Evolutionary conservation across 2,329 filamentous ascomycete genomes (phyloP), one percentile per base, ranked within the genome.

Genomic region (Phialemonium atrogriseum): DNA sequence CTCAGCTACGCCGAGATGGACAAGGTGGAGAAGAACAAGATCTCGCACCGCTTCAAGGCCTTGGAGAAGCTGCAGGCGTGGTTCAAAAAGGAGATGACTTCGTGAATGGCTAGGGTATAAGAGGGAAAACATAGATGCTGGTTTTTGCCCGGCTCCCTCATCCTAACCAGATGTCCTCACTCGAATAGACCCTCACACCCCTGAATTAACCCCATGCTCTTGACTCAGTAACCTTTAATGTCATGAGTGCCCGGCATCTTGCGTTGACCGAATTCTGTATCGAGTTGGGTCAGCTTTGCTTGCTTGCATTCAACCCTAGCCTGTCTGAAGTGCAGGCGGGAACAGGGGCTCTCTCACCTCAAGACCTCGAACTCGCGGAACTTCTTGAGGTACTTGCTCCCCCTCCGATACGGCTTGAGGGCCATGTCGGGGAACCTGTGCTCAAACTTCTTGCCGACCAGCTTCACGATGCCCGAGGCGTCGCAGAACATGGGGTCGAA

Each of bases 41-140:
- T 98, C 49, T 95, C 88, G 16, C 91, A 98, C 61, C 82, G 91
- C 25, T 80, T 74, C 43, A 84, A 80, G 50, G 91, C 91, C n/a
- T 64, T 98, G 32, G 71, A 77, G 42, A 94, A 94, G 60, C 68
- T 98, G 41, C 84, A 85, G 51, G 68, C 67, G 21, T 96, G 89
- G 86, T 70, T 94, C 45, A 69, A 72, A 36, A 64, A 59, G 30
- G 51, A 60, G 35, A 36, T 42, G 34, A 44, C 42, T 13, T 14
- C 44, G 15, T 49, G 26, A 38, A 16, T 24, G 23, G 23, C 12
- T 27, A 23, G 11, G 6, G 17, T 5, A 32, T n/a, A n/a, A n/a
- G n/a, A n/a, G n/a, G n/a, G n/a, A n/a, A n/a, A n/a, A n/a, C n/a
- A n/a, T n/a, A n/a, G n/a, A n/a, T n/a, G 24, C 24, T 12, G 7